These are phyloP conservation scores for Plasmodium cynomolgi DNA, from an alignment of 169 alveolate species.

Conservation along the genomic window DNA sequence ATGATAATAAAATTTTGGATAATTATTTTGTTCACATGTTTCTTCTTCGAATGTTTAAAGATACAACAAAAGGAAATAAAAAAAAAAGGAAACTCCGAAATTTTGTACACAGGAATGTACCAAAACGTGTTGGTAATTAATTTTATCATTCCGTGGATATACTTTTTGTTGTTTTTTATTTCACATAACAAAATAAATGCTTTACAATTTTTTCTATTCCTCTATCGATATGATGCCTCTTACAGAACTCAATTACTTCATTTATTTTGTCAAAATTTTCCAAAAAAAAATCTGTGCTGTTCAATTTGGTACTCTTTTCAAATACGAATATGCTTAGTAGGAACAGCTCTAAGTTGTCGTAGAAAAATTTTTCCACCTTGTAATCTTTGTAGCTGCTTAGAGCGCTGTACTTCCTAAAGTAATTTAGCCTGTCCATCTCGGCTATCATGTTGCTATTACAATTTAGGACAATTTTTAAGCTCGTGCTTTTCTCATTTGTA, in stretches of 20 bases:
- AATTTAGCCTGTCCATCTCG: slow-evolving; percentile 15
- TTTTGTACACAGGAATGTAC: slow-evolving; percentile 15
- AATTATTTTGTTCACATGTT: slow-evolving; percentile 34
- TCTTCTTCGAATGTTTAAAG: slow-evolving; percentile 17
- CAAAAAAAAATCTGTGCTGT: slow-evolving; percentile 5
- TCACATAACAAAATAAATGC: slow-evolving; percentile 44
- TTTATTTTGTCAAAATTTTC: slow-evolving; percentile 28
- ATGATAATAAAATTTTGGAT: slow-evolving; percentile 46
- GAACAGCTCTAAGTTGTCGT: slow-evolving; percentile 33
- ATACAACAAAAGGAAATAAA: slow-evolving; percentile 72
- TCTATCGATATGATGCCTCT: slow-evolving; percentile 30
- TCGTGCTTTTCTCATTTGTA: not conserved
- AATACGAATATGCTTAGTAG: slow-evolving; percentile 40
- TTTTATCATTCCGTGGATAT: slow-evolving; percentile 36
- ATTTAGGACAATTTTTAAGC: not conserved
- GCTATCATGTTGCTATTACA: not conserved
- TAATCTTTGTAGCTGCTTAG: slow-evolving; percentile 17
- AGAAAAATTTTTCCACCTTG: slow-evolving; percentile 33
- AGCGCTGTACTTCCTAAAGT: not conserved
- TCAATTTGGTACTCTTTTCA: slow-evolving; percentile 34
- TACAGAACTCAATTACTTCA: slow-evolving; percentile 51
- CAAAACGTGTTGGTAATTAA: slow-evolving; percentile 27
- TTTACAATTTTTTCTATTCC: slow-evolving; percentile 58
- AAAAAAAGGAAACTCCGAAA: slow-evolving; percentile 25
- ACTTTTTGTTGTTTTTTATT: slow-evolving; percentile 37